phyloP scores from a whole-genome alignment of 371 early-diverging fungal species.

The Apophysomyces elegans region DNA sequence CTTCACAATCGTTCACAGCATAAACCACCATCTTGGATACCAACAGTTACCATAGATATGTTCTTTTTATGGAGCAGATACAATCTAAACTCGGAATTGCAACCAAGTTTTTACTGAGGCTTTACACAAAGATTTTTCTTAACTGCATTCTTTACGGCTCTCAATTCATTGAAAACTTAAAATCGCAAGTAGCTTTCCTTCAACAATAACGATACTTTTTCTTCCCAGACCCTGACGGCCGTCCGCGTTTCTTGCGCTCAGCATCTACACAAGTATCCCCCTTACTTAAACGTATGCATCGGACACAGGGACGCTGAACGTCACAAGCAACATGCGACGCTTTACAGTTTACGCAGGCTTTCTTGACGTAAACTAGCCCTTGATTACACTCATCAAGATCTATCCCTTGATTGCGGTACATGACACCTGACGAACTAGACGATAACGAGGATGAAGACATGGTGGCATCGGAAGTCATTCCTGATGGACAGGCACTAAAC shows the following conservation, averaged over 20 bases:
- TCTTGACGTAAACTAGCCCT: conserved; percentile 50
- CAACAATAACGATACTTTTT: conserved; percentile 21
- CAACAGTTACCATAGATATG: no score
- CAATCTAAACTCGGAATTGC: no score
- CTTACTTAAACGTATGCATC: conserved; percentile 60
- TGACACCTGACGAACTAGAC: conserved; percentile 13
- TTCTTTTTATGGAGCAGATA: no score
- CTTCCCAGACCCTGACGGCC: conserved; percentile 53
- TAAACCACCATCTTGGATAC: no score
- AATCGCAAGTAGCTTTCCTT: no score
- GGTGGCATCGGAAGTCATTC: neutral
- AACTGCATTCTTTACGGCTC: no score
- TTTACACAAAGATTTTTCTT: no score
- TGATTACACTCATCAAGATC: neutral
- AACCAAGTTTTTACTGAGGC: no score
- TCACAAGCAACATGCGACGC: conserved; percentile 64
- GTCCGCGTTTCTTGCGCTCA: conserved; percentile 61
- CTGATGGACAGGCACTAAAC: neutral
- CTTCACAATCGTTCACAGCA: no score
- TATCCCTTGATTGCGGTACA: conserved; percentile 12
- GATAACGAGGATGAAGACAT: conserved; percentile 21
- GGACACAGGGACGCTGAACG: conserved; percentile 57
- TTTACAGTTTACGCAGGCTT: conserved; percentile 64
- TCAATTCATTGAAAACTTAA: no score
- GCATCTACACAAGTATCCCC: conserved; percentile 61